Evolutionary conservation across 768 basidiomycete genomes (phyloP), one percentile per base, ranked within the genome.

Genomic region (Suillus subaureus): DNA sequence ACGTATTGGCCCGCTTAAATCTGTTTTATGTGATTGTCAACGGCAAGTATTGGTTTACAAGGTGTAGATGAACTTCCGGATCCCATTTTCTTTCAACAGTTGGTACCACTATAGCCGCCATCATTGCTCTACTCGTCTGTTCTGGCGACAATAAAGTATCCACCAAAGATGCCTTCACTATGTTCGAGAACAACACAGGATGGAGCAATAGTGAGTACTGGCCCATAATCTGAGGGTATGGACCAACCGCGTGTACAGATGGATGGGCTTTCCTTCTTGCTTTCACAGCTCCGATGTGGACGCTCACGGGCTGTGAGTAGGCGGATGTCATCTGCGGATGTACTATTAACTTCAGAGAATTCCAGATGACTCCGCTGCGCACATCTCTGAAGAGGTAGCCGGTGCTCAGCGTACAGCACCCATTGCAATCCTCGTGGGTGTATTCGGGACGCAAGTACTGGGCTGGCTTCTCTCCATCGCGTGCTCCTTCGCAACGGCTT

Each of bases 281-380:
- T 0, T 91, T 92, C 71, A 90, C 89, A 0, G 80, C 90, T 1
- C 88, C 89, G 0, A 91, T 91, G 90, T 91, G 90, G 90, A 90
- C 89, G 4, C 75, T 92, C 63, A 91, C 90, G 2, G 90, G 90
- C 66, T 92, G 90, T 90, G 63, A 69, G 88, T 75, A 31, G 6
- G 47, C 42, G 40, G 63, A 39, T 43, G 12, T 45, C 18, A 6
- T 43, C 42, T 51, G 26, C 40, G 21, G 6, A 11, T 55, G 18
- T 54, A 66, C 3, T 5, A 4, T 26, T 61, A 56, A 23, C 26
- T 67, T 66, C 66, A 16, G 13, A 26, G 45, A 23, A 31, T 58
- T 43, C 15, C 67, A 91, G 90, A 92, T 67, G 90, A 91, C 70
- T 91, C 90, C 42, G 90, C 90, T 7, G 89, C 88, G 33, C 90